Base-by-base conservation (phyloP, 2,329 filamentous ascomycete species). In the Periconia digitata region DNA sequence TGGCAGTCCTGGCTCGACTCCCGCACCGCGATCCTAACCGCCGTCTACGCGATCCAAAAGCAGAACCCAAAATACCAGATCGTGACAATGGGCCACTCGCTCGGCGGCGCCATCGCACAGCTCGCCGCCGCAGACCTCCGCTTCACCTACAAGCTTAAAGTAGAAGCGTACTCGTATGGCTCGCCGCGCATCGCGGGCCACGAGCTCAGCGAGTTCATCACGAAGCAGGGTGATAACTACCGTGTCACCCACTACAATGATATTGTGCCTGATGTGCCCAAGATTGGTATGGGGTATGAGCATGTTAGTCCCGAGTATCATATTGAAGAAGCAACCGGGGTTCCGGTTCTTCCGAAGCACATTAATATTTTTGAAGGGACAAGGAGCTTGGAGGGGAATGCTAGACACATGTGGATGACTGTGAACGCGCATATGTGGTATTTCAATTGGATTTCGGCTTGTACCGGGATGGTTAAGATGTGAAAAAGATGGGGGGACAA, bases 261-360 rank as follows among this genome's bases (percentile, higher is more conserved):
- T 66, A 83, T 84, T 1, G 81, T 90, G 2, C 84, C 87, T 0
- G 78, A 83, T 27, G 74, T 90, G 16, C 86, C 87, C 2, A 79
- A 84, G 10, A 70, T 85, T 13, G 49, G 78, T 32, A 70, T 85
- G 52, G 79, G 79, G 32, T 91, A 84, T 73, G 76, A 79, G 36
- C 87, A 91, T 68, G 79, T 84, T 12, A 82, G 76, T 22, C 85
- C 86, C 2, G 87, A 90, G 73, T 89, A 84, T 70, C 89, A 72
- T 40, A 70, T 73, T 44, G 54, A 56, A 10, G 60, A 51, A 21
- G 49, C 46, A 4, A 71, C 62, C 21, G 43, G 43, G 7, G 44
- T 54, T 6, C 32, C 40, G 21, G 65, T 71, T 1, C 43, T 38
- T 13, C 36, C 46, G 5, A 40, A 44, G 0, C 66, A 70, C 46